Evolutionary conservation across 805 yeast species (phyloP).

Genomic region (Jamesozyma jinghongensis): DNA sequence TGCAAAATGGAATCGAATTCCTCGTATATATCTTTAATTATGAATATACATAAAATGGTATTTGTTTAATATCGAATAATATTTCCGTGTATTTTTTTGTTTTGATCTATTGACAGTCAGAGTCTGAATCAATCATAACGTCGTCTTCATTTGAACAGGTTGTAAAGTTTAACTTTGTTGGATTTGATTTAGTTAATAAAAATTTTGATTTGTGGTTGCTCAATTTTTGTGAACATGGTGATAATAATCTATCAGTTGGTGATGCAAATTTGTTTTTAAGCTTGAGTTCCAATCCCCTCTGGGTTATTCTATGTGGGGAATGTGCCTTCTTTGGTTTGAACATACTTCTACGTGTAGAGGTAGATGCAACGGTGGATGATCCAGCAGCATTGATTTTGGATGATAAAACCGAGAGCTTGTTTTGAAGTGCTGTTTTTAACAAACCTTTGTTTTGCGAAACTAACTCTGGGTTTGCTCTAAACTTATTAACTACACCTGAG

Average conservation of each 20-base stretch:
- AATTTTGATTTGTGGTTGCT: constrained; percentile 37
- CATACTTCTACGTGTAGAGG: constrained; percentile 17
- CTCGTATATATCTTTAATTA: neutral
- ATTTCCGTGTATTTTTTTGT: neutral
- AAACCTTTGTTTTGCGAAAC: neutral
- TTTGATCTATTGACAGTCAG: constrained; percentile 3
- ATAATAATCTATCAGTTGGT: constrained; percentile 49
- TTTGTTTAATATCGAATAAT: neutral
- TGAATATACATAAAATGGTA: neutral
- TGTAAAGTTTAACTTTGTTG: constrained; percentile 16
- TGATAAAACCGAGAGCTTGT: no score
- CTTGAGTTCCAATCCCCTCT: neutral
- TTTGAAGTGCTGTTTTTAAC: no score
- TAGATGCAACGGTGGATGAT: neutral
- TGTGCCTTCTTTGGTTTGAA: constrained; percentile 13
- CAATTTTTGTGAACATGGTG: constrained; percentile 51
- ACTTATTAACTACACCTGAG: no score
- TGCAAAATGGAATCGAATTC: neutral
- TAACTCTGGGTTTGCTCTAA: no score
- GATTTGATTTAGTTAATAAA: constrained; percentile 15
- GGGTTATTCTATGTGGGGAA: neutral
- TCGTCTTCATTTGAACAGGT: neutral
- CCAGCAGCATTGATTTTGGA: neutral
- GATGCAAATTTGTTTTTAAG: constrained; percentile 33
- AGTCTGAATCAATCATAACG: constrained; percentile 2